phyloP scores from a whole-genome alignment of 164 flowering plant species.

The Vitis rupestris region DNA sequence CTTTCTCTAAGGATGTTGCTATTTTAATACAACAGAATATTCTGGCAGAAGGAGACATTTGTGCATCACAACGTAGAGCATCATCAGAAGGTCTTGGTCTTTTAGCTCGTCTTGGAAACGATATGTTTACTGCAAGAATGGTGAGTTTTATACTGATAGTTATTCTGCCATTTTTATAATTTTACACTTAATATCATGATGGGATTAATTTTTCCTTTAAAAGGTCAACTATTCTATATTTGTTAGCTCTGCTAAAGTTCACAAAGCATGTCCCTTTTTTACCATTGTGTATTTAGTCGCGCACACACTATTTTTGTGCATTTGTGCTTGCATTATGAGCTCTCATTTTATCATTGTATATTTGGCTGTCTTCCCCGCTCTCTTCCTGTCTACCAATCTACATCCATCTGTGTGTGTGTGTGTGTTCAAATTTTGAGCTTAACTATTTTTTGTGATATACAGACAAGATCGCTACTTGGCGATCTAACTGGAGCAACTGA shows the following conservation, averaged over 20 bases:
- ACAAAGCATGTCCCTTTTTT: too few species aligned
- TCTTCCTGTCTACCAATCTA: too few species aligned
- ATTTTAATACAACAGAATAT: conserved; percentile 52
- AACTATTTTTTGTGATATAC: conserved; percentile 20
- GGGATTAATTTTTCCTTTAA: too few species aligned
- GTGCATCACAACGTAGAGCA: conserved; percentile 92
- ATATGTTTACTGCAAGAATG: conserved; percentile 85
- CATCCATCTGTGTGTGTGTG: neutral
- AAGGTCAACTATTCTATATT: too few species aligned
- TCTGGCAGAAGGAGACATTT: conserved; percentile 80
- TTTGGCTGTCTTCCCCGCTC: neutral
- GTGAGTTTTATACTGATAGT: conserved; percentile 37
- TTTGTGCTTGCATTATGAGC: neutral
- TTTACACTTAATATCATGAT: too few species aligned
- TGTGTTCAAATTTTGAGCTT: neutral
- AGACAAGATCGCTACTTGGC: conserved; percentile 68
- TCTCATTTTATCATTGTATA: neutral
- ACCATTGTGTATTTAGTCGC: too few species aligned
- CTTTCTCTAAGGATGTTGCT: neutral
- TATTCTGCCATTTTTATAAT: neutral
- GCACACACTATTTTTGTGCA: neutral
- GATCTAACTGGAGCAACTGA: conserved; percentile 62
- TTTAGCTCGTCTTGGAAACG: conserved; percentile 91
- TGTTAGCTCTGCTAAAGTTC: too few species aligned
- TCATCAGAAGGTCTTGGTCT: conserved; percentile 92